These are phyloP conservation scores for Coemansia umbellata DNA, from an alignment of 192 early-diverging fungal species.

Conservation along the genomic window DNA sequence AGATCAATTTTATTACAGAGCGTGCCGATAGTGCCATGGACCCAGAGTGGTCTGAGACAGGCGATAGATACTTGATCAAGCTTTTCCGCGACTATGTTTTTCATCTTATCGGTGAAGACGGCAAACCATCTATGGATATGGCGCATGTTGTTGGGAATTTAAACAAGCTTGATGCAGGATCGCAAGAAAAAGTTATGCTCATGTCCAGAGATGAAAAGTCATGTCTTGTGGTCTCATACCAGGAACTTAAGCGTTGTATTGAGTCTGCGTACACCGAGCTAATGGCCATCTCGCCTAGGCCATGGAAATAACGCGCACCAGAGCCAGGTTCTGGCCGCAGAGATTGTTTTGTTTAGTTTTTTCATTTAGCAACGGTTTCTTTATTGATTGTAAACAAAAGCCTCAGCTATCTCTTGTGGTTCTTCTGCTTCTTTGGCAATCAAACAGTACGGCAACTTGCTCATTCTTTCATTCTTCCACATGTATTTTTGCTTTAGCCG, in stretches of 20 bases:
- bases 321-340: too few relatives aligned
- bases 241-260: constrained; percentile 90
- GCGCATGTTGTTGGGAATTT: constrained; percentile 90
- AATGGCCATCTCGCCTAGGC: not conserved
- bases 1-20: constrained; percentile 92
- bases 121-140: constrained; percentile 82
- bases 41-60: constrained; percentile 95
- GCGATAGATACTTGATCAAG: constrained; percentile 96
- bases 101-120: constrained; percentile 86
- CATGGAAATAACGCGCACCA: too few relatives aligned
- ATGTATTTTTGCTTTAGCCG: too few relatives aligned
- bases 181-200: constrained; percentile 90
- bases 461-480: too few relatives aligned
- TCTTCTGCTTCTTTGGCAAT: too few relatives aligned
- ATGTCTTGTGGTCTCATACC: constrained; percentile 94
- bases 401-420: too few relatives aligned
- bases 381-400: too few relatives aligned
- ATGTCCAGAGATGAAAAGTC: constrained; percentile 95
- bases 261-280: constrained; percentile 84
- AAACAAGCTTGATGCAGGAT: constrained; percentile 97
- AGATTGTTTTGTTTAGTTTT: too few relatives aligned
- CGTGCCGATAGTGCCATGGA: constrained; percentile 82
- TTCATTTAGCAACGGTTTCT: too few relatives aligned
- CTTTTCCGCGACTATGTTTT: constrained; percentile 98
- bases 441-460: too few relatives aligned